Evolutionary conservation across 805 yeast species (phyloP), one percentile per base, ranked within the genome.

Genomic region (Teunomyces barrocoloradensis): DNA sequence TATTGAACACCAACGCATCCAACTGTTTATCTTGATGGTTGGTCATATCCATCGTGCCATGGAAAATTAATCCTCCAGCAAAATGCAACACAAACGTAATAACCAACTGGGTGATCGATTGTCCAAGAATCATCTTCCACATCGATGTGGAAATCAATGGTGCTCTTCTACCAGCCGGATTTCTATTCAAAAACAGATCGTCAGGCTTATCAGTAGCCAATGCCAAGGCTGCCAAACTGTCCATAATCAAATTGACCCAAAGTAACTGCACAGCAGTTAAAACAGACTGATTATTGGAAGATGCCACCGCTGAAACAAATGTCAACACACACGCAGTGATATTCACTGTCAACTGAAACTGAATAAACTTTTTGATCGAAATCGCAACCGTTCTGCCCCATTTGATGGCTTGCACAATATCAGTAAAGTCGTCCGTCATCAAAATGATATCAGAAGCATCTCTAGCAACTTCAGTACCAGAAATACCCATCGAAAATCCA

Each of bases 231-330:
- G 99, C 99, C 53, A 94, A 78, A 0, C 99, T 94, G 66, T 94
- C 99, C 99, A 94, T 94, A 59, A 94, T 94, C 66, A 94, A 76
- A 67, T 94, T 94, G 43, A 94, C 97, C 99, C 99, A 94, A 53
- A 94, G 75, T 55, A 94, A 80, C 71, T 94, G 99, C 40, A 94
- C 99, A 0, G 99, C 99, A 25, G 98, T 92, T 59, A 94, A 75
- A 7, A 94, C 99, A 4, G 97, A 88, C 35, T 78, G 69, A 54
- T 91, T 92, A 42, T 83, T 85, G 23, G 81, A 66, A 4, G 90
- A 82, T 1, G 91, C 89, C 45, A 92, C 95, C 10, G 99, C 95
- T 38, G 97, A 86, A 15, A 94, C 87, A 71, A 94, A 94, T 0
- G 99, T 92, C 51, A 94, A 77, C 3, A 87, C 76, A 53, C 92